Evolutionary conservation across 1,139 yeast species (phyloP).

Genomic region (Wickerhamomyces sp.): DNA sequence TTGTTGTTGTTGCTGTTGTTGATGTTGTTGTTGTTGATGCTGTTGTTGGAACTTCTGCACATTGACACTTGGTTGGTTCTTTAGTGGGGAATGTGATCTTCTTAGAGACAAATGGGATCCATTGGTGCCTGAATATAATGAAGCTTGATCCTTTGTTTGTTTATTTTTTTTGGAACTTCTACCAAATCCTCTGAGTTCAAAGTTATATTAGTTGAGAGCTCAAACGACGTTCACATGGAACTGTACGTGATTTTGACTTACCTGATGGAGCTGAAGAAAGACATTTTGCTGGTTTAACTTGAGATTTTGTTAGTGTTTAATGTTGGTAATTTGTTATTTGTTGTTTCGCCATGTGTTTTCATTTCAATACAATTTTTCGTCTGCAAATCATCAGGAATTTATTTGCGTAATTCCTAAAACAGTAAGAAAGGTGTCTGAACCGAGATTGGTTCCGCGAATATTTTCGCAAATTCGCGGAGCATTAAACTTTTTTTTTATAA

Average conservation of each 20-base stretch:
- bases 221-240: background rate
- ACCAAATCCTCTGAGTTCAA: slow-evolving; percentile 31
- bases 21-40: slow-evolving; percentile 10
- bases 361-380: too few species aligned
- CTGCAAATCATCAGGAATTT: background rate
- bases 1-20: slow-evolving; percentile 10
- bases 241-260: slow-evolving; percentile 1
- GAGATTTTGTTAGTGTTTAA: too few species aligned
- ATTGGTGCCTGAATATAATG: slow-evolving; percentile 27
- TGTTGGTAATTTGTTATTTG: background rate
- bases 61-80: slow-evolving; percentile 13
- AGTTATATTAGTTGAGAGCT: background rate
- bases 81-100: slow-evolving; percentile 30
- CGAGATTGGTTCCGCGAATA: too few species aligned
- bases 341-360: too few species aligned
- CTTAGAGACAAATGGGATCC: slow-evolving; percentile 33
- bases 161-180: slow-evolving; percentile 36
- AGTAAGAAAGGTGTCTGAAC: background rate
- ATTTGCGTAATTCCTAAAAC: background rate
- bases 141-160: slow-evolving; percentile 24
- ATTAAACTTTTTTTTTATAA: too few species aligned
- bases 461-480: too few species aligned
- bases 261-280: slow-evolving; percentile 16
- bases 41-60: slow-evolving; percentile 15
- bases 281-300: slow-evolving; percentile 3